Evolutionary conservation across 345 rosid species (phyloP).

Genomic region (Balakata baccata): DNA sequence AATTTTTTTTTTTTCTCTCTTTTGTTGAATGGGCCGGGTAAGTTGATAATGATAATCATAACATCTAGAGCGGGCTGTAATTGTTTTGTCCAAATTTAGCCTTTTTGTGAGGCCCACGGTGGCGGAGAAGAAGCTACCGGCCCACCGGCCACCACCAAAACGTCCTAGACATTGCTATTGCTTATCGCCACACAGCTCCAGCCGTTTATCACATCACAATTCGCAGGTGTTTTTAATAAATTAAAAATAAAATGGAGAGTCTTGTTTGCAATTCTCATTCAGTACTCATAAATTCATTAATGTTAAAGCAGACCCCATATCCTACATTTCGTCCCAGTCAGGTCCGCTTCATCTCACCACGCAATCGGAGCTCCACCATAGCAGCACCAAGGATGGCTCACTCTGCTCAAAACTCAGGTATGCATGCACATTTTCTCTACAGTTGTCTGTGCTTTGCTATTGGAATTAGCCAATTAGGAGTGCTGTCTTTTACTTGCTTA

Average conservation of each 20-base stretch:
- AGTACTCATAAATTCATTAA: background rate
- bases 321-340: background rate
- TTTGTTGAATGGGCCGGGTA: background rate
- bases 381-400: constrained; percentile 12
- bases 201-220: too few species aligned
- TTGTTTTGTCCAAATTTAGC: too few species aligned
- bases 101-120: too few species aligned
- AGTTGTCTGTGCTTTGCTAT: background rate
- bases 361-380: background rate
- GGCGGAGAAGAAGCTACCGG: too few species aligned
- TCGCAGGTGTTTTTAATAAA: background rate
- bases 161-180: too few species aligned
- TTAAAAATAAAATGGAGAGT: constrained; percentile 8
- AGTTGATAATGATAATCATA: too few species aligned
- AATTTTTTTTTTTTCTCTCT: background rate
- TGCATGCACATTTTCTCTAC: background rate
- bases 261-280: constrained; percentile 2
- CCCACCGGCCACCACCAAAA: too few species aligned
- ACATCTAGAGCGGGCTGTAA: too few species aligned
- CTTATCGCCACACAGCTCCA: too few species aligned
- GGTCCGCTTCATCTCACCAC: background rate
- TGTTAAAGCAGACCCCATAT: background rate
- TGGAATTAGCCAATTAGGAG: background rate
- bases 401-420: constrained; percentile 13
- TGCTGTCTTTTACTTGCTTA: background rate